Evolutionary conservation across 106 monocot genomes (phyloP), one percentile per base, ranked within the genome.

Genomic region (Allium sativum): DNA sequence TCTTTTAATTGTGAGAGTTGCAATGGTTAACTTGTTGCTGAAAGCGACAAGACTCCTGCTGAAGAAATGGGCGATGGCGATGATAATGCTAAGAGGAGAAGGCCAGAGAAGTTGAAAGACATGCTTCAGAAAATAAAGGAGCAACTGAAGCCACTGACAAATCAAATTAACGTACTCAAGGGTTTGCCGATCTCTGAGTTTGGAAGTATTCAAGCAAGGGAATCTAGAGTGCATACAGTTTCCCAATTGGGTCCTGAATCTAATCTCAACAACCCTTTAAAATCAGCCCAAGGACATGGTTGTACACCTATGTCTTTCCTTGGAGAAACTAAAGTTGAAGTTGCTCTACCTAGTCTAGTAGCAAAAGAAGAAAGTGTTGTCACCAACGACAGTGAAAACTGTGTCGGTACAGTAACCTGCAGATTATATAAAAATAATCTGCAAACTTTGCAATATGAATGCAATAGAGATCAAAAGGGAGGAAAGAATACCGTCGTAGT

Each of bases 61-160:
- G 88, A 98, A 55, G 98, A 98, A 78, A 88, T 83, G 78, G 98
- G 98, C 58, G 98, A 88, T 55, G 92, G 85, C 8, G 98, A 98
- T 78, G 92, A 98, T 52, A 98, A 85, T 88, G 90, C 79, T 45
- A 79, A 82, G 54, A 80, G 75, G 55, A 63, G 85, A 6, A 70
- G 85, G 16, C 77, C 77, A 57, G 92, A 98, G 70, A 98, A 88
- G 69, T 69, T 92, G 63, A 98, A 81, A 55, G 88, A 80, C 58
- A 77, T 98, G 84, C 92, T 88, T 65, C 88, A 88, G 68, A 98
- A 82, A 72, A 79, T 98, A 69, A 92, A 98, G 92, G 92, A 88
- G 52, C 98, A 98, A 71, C 62, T 98, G 68, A 98, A 92, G 72
- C 92, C 98, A 45, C 73, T 98, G 78, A 64, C 58, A 9, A 9